Conservation (phyloP, 2,329 filamentous ascomycete species). For the Aurifilum marmelostoma region DNA sequence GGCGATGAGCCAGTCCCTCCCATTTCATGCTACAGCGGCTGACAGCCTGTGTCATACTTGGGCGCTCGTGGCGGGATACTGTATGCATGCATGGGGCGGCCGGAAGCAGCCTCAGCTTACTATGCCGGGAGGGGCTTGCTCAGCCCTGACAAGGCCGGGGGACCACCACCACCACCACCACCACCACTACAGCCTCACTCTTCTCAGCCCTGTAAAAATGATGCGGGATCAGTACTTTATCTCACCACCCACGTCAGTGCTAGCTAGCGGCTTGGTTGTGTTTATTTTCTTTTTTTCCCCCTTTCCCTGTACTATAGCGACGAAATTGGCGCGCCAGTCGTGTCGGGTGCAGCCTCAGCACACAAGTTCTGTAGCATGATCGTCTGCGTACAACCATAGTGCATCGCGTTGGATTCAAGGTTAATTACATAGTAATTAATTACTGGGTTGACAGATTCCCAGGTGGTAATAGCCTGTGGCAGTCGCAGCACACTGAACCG, state of each 20-base stretch:
- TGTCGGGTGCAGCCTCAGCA: neutral
- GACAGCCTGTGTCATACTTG: no score
- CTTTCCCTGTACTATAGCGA: neutral
- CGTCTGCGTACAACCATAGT: neutral
- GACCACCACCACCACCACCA: no score
- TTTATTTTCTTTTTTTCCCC: neutral
- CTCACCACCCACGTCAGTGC: neutral
- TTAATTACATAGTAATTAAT: neutral
- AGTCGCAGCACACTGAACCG: neutral
- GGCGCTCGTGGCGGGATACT: no score
- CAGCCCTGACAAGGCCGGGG: neutral
- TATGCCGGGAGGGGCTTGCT: neutral
- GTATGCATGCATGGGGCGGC: no score
- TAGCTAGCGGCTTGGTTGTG: no score
- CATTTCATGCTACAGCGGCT: no score
- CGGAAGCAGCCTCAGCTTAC: neutral
- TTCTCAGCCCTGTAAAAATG: neutral
- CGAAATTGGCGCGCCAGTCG: neutral
- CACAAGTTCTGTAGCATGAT: neutral
- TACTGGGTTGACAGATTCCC: neutral
- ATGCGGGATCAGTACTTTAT: neutral
- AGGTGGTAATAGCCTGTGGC: neutral
- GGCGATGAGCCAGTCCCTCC: no score
- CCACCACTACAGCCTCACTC: neutral
- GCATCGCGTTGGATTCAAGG: neutral